Evolutionary conservation across 768 basidiomycete genomes (phyloP), one percentile per base, ranked within the genome.

Genomic region (Amanita molliuscula): DNA sequence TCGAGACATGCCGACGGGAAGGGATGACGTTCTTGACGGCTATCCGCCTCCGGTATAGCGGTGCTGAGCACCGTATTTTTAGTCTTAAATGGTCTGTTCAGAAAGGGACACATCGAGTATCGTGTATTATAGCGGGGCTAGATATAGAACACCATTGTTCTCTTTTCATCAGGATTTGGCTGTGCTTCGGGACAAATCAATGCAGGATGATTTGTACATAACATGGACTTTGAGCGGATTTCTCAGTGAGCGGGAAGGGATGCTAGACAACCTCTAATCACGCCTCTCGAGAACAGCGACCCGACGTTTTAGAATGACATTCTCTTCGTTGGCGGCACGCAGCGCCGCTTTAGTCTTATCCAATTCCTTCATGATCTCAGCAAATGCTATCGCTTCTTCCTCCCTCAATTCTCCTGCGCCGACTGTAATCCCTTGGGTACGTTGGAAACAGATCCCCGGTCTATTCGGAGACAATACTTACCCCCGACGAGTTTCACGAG

Each of bases 321-420:
- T 84, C 60, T 88, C 82, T 37, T 71, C 68, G 11, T 68, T 72
- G 21, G 67, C 62, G 45, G 68, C 62, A 1, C 65, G 61, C 16
- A 87, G 62, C 25, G 74, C 72, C n/a, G 55, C 54, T 51, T 65
- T 67, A 9, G 65, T 65, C 15, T 68, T 62, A 54, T 69, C 70
- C 2, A 88, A 69, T 54, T 79, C 68, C 50, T 64, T 61, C 54
- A 69, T 71, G 0, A 75, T 75, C 21, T 74, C 67, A 29, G 65
- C 69, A 1, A 88, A 70, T 21, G 73, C 68, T 53, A 75, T 70
- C 4, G 65, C 62, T 1, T 65, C 64, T 40, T 76, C 72, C 59
- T 85, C 86, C 52, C 76, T 74, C 3, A 88, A 52, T 58, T 88
- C 85, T 10, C 79, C 83, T 1, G 84, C 79, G 10, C 86, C 83